phyloP scores from a whole-genome alignment of 2,329 filamentous ascomycete genomes.

The Pseudodiploospora longispora region DNA sequence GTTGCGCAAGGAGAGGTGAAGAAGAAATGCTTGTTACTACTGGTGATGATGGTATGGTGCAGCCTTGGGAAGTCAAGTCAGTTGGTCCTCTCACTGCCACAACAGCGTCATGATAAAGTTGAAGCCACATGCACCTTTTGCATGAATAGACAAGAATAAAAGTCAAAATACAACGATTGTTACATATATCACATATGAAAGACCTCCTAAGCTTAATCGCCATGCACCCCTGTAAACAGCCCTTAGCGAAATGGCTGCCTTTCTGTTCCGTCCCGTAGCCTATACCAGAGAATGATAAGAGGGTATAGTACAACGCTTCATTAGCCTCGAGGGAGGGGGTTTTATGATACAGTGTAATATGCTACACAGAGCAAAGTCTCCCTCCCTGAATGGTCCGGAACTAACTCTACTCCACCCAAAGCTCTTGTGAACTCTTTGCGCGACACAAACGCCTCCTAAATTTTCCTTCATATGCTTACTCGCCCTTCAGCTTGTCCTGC shows the following conservation, averaged over 20 bases:
- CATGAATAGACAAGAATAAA: too few species aligned
- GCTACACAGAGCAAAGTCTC: conserved; percentile 20
- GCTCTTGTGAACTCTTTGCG: not conserved
- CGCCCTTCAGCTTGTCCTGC: conserved; percentile 63
- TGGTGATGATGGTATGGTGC: conserved; percentile 83
- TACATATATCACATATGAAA: too few species aligned
- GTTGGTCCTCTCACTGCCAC: too few species aligned
- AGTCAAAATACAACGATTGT: too few species aligned
- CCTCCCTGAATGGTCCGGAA: conserved; percentile 12
- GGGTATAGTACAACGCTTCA: not conserved
- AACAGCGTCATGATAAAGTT: too few species aligned
- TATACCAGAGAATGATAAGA: not conserved
- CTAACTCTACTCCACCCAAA: conserved; percentile 1
- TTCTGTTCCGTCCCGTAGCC: too few species aligned
- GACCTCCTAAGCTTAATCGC: too few species aligned
- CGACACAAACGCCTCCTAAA: too few species aligned
- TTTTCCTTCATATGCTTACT: conserved; percentile 29
- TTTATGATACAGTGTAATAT: conserved; percentile 24
- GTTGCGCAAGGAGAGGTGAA: conserved; percentile 40
- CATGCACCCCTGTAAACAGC: too few species aligned
- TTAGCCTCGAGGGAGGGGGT: not conserved
- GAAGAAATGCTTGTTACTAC: conserved; percentile 88
- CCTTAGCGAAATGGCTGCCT: too few species aligned
- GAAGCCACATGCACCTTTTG: too few species aligned
- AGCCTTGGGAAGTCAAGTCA: conserved; percentile 62